Base-by-base conservation (phyloP, 176 grass and related monocot genomes). In the Oropetium thomaeum region DNA sequence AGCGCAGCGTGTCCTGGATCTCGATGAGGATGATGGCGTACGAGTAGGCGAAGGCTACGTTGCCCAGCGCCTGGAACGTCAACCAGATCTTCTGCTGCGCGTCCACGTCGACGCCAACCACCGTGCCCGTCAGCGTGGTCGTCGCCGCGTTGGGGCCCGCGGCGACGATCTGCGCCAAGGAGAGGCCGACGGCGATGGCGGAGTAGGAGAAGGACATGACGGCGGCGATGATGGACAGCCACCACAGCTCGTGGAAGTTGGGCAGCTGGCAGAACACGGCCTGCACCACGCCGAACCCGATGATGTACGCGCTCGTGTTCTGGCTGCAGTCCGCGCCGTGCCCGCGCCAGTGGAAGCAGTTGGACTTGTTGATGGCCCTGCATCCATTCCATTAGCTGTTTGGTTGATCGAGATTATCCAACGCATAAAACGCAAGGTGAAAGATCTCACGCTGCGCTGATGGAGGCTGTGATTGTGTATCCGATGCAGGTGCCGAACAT, bases 21-120 rank as follows among this genome's bases (percentile, higher is more conserved):
- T 98, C 95, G 29, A 98, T 89, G 37, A 98, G 86, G 71, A 98
- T 69, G 58, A 98, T 78, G 65, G 95, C 59, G 78, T 87, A 98
- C 1, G 91, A 92, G 71, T 92, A 98, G 12, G 95, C 91, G 84
- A 98, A 98, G 14, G 95, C 95, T 31, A 98, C 81, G 74, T 98
- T 85, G 44, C 95, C 95, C 13, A 94, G 88, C 17, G 95, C 91
- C 82, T 94, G 95, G 67, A 92, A 89, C 58, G 68, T 62, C 34
- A 80, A 40, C 91, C 95, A 98, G 1, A 98, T 57, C 79, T 98
- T 98, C 27, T 92, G 79, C 47, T 71, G 30, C 20, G 83, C 15
- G 81, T 78, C 72, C 1, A 89, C 59, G 68, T 94, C 95, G 9
- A 94, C 88, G 1, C 95, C 95, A 26, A 98, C 88, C 49, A 83